Conservation (phyloP, 2,329 filamentous ascomycete genomes). For the Lecanicillium sp. region DNA sequence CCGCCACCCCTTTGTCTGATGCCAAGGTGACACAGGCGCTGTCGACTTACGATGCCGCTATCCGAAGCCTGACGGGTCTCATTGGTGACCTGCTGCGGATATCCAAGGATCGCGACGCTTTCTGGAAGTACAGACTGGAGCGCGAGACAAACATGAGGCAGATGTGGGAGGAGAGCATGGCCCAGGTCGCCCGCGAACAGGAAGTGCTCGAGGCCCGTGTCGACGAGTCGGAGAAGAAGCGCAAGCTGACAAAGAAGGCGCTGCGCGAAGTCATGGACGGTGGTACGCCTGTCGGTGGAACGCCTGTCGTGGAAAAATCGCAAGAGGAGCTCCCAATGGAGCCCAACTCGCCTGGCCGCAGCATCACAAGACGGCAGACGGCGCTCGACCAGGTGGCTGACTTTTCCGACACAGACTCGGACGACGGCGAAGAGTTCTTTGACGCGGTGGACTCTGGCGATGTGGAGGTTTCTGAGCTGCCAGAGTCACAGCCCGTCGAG, state of each 20-base stretch:
- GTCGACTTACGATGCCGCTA: constrained; percentile 80
- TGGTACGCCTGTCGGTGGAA: constrained; percentile 30
- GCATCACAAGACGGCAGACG: constrained; percentile 52
- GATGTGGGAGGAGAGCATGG: constrained; percentile 99
- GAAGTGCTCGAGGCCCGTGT: constrained; percentile 84
- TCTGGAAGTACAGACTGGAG: constrained; percentile 94
- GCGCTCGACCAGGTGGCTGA: constrained; percentile 65
- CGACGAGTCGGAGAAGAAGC: constrained; percentile 83
- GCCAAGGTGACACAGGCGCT: constrained; percentile 70
- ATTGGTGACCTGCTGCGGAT: constrained; percentile 86
- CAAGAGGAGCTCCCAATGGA: constrained; percentile 28
- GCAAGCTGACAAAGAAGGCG: constrained; percentile 81
- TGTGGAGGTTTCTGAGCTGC: constrained; percentile 71
- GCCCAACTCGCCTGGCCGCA: constrained; percentile 16
- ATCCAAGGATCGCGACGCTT: constrained; percentile 86
- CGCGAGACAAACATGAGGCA: constrained; percentile 85
- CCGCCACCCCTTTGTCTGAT: constrained; percentile 68
- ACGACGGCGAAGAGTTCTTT: constrained; percentile 89
- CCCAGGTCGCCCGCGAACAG: constrained; percentile 88
- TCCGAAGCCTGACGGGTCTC: constrained; percentile 78
- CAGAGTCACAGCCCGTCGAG: constrained; percentile 18
- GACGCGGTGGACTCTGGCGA: constrained; percentile 93
- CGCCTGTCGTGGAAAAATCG: constrained; percentile 23
- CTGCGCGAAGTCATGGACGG: constrained; percentile 76
- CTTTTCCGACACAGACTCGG: constrained; percentile 74